Evolutionary conservation across 1,284 basidiomycete genomes (phyloP).

Genomic region (Lentinula novae-zelandiae): DNA sequence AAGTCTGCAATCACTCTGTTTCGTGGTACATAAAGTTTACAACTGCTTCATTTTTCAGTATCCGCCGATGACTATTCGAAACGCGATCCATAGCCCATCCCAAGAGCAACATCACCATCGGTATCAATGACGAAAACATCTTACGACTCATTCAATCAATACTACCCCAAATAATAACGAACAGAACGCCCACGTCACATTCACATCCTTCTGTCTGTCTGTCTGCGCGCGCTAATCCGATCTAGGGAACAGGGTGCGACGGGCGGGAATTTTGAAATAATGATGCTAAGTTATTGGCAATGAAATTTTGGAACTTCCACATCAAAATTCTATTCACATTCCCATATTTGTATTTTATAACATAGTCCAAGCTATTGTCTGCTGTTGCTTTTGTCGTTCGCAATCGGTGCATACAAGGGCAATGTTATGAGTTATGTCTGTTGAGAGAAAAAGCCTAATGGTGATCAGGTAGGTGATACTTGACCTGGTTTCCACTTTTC

Average conservation of each 20-base stretch:
- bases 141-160: background rate
- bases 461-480: background rate
- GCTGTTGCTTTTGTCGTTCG: background rate
- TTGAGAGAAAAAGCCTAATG: background rate
- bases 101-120: slow-evolving; percentile 12
- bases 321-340: slow-evolving; percentile 8
- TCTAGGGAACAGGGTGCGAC: background rate
- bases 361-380: background rate
- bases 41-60: background rate
- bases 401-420: background rate
- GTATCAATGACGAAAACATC: slow-evolving; percentile 5
- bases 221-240: background rate
- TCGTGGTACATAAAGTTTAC: background rate
- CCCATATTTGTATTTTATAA: slow-evolving; percentile 10
- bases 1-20: slow-evolving; percentile 24
- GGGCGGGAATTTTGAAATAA: background rate
- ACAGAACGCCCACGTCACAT: background rate
- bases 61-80: slow-evolving; percentile 1
- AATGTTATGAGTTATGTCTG: background rate
- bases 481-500: no score
- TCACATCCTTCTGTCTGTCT: background rate
- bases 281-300: slow-evolving; percentile 8
- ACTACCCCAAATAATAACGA: background rate
- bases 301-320: background rate
- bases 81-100: slow-evolving; percentile 5